Evolutionary conservation across 106 monocot genomes (phyloP).

Genomic region (Chionographis japonica): DNA sequence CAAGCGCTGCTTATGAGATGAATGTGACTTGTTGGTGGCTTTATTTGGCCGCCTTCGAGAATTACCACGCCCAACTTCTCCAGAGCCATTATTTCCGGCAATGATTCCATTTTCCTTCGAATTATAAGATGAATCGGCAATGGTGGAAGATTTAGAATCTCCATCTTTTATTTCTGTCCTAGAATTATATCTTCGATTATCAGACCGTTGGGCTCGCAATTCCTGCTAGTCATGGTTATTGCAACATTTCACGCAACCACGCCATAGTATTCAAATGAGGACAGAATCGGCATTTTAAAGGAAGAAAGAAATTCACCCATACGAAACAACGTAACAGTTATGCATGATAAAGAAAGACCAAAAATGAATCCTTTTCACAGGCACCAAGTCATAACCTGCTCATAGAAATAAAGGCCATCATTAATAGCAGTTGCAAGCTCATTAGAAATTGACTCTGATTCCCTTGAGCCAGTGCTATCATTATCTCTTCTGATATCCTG

Average conservation of each 20-base stretch:
- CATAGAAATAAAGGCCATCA: slow-evolving; percentile 86
- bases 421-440: slow-evolving; percentile 70
- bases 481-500: slow-evolving; percentile 41
- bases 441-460: slow-evolving; percentile 50
- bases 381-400: slow-evolving; percentile 55
- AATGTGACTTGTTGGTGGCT: slow-evolving; percentile 42
- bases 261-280: too few relatives aligned
- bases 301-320: too few relatives aligned
- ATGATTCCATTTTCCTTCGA: slow-evolving; percentile 23
- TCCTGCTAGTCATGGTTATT: slow-evolving; percentile 36
- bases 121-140: slow-evolving; percentile 20
- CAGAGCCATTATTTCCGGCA: slow-evolving; percentile 33
- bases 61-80: slow-evolving; percentile 45
- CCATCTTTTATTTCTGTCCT: slow-evolving; percentile 20
- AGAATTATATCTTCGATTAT: slow-evolving; percentile 20
- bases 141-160: slow-evolving; percentile 23
- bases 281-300: too few relatives aligned
- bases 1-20: slow-evolving; percentile 53
- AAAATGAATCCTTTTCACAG: too few relatives aligned
- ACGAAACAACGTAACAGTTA: too few relatives aligned
- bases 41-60: slow-evolving; percentile 62
- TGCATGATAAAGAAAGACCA: too few relatives aligned
- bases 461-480: slow-evolving; percentile 24
- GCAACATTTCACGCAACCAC: too few relatives aligned
- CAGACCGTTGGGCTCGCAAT: slow-evolving; percentile 32